Evolutionary conservation across 768 basidiomycete species (phyloP).

Genomic region (Xerocomellus amylosporus): DNA sequence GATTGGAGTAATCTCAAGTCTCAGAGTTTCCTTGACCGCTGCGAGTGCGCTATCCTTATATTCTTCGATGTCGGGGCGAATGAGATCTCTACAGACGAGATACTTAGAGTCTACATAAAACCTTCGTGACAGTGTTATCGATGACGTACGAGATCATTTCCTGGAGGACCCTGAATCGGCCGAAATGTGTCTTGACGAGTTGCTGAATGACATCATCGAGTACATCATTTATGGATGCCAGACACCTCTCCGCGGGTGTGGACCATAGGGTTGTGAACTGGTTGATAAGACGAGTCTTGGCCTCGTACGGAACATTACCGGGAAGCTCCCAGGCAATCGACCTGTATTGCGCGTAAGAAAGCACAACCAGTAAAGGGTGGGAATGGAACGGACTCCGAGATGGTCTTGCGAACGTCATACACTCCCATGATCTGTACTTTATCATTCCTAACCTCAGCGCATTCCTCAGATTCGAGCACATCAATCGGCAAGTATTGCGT

Average conservation of each 20-base stretch:
- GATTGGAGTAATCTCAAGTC: conserved; percentile 38
- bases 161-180: conserved; percentile 38
- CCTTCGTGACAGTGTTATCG: background rate
- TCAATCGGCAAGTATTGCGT: conserved; percentile 10
- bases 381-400: conserved; percentile 31
- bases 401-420: conserved; percentile 34
- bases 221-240: conserved; percentile 32
- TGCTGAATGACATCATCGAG: conserved; percentile 30
- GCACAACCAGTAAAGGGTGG: background rate
- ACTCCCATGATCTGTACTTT: conserved; percentile 26
- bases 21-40: conserved; percentile 34
- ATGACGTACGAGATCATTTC: conserved; percentile 35
- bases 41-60: conserved; percentile 21
- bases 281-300: conserved; percentile 37
- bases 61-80: conserved; percentile 29
- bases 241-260: conserved; percentile 34
- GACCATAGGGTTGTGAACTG: conserved; percentile 37
- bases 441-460: background rate
- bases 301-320: conserved; percentile 39
- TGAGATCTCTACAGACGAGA: conserved; percentile 23
- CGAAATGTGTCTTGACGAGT: conserved; percentile 37
- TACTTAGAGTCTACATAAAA: background rate
- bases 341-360: conserved; percentile 22
- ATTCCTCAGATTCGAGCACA: conserved; percentile 9
- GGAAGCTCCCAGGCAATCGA: conserved; percentile 44